Evolutionary conservation across 2,329 filamentous ascomycete species (phyloP), one percentile per base, ranked within the genome.

Genomic region (Xylaria polymorpha): DNA sequence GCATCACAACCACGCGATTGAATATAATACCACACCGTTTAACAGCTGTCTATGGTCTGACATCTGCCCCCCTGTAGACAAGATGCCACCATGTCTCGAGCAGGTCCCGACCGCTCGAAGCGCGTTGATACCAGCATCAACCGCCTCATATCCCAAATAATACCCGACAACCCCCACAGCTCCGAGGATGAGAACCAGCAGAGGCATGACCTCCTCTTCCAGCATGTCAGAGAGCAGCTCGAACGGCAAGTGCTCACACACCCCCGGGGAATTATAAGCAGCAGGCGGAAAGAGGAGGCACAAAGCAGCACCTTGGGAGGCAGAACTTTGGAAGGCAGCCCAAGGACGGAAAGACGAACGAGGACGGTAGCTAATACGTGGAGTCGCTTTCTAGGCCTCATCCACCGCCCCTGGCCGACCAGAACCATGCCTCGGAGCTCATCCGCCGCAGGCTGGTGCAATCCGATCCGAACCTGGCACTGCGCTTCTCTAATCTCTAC

Each of bases 341-440:
- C 50, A 15, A 32, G 35, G 32, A 66, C 18, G 68, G 62, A 48
- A 9, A 20, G 29, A 25, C 37, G 10, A 53, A 57, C 41, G 51
- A 59, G 46, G 22, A 43, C 50, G 39, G 53, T 39, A 39, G 57
- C 70, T 72, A 70, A 70, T 61, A 10, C 29, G 5, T 58, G 14
- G 39, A 37, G 50, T 59, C 53, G 64, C 55, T 55, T 25, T 59
- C 22, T 67, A 86, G 85, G 71, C 84, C 84, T 53, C 78, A 81
- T 67, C 85, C 86, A 69, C 85, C 88, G 59, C 82, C 86, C 63
- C 81, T 91, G 61, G 86, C 91, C 68, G 92, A 94, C 78, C 91
- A 97, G 72, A 95, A 97, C 79, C 94, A 98, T 85, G 94, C 94
- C 63, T 93, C 93, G 37, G 94, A 98, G 79, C 83, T 97, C 75